A percentile compares a stretch with the other conserved stretches of the same genome.
phyloP scores from a whole-genome alignment of 345 rosid genomes.

The Xanthoceras sorbifolium region DNA sequence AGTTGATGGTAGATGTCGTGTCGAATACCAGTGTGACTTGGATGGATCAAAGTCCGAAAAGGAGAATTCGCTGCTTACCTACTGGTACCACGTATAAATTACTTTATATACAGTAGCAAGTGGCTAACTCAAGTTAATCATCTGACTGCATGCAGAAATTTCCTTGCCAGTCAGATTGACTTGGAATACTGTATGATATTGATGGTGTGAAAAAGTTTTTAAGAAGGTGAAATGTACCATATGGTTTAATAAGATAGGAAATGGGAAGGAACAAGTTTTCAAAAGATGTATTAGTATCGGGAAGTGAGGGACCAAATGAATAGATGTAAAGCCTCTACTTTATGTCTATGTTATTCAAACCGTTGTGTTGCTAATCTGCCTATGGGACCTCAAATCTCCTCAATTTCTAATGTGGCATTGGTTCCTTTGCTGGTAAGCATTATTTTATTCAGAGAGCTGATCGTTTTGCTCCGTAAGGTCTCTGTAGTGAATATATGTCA shows the following conservation, averaged over 20 bases:
- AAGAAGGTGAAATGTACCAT: background rate
- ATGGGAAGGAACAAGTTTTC: background rate
- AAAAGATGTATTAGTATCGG: background rate
- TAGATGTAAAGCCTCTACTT: background rate
- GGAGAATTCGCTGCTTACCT: background rate
- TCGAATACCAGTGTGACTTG: background rate
- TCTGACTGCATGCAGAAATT: background rate
- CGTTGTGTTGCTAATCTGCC: background rate
- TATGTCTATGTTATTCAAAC: background rate
- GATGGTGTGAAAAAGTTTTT: background rate
- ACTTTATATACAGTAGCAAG: background rate
- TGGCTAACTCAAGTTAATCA: background rate
- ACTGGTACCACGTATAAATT: too few relatives aligned
- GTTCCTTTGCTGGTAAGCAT: background rate
- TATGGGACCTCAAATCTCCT: background rate
- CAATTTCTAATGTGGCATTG: background rate
- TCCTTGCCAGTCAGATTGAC: background rate
- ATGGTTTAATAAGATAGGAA: background rate
- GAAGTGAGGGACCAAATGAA: background rate
- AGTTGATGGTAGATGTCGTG: background rate
- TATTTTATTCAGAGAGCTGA: background rate
- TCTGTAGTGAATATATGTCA: background rate
- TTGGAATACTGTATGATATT: background rate
- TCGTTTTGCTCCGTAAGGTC: background rate
- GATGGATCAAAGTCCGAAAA: too few relatives aligned